phyloP scores from a whole-genome alignment of 2,329 filamentous ascomycete species.

The Neofusicoccum laricinum region DNA sequence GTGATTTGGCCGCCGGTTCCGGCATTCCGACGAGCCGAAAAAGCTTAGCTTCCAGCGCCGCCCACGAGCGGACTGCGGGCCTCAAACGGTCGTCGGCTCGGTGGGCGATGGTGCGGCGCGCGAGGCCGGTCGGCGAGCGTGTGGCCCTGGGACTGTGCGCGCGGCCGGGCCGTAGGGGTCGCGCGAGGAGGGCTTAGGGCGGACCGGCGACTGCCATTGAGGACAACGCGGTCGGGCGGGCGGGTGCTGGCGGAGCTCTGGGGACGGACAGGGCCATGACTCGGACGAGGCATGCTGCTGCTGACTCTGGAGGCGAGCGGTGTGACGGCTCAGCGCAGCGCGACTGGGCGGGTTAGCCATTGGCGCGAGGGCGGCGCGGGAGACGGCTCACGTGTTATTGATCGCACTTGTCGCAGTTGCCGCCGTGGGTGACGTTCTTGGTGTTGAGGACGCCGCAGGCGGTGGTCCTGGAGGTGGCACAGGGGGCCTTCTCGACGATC shows the following conservation, averaged over 20 bases:
- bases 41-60: neutral
- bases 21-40: conserved; percentile 4
- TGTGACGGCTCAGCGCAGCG: neutral
- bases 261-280: conserved; percentile 9
- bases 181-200: neutral
- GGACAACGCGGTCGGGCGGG: no score
- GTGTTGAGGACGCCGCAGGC: conserved; percentile 41
- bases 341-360: neutral
- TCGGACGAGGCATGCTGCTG: neutral
- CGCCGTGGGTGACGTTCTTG: conserved; percentile 43
- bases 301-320: neutral
- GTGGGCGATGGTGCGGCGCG: neutral
- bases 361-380: neutral
- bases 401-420: conserved; percentile 46
- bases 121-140: neutral
- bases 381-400: conserved; percentile 29
- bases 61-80: neutral
- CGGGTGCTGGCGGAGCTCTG: neutral
- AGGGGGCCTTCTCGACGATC: conserved; percentile 42
- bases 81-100: neutral
- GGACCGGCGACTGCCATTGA: neutral
- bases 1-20: conserved; percentile 8
- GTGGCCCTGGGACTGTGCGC: neutral
- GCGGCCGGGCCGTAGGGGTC: neutral
- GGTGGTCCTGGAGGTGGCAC: conserved; percentile 43